Conservation (phyloP, 192 early-diverging fungal species). For the Backusella tarrabulga region DNA sequence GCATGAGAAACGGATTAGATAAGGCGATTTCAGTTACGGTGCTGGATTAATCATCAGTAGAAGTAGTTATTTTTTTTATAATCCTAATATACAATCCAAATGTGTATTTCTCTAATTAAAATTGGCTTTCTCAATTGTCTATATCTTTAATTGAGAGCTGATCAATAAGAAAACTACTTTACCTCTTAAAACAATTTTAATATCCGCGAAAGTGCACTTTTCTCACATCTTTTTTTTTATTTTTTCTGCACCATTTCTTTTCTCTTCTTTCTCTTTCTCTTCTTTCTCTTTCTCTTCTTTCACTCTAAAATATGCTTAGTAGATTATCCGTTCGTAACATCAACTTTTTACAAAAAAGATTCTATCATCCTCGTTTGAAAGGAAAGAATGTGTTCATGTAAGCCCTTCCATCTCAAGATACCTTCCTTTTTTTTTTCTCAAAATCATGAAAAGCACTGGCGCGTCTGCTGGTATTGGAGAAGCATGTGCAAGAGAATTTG, state of each 20-base stretch:
- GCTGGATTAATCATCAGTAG: too few species aligned
- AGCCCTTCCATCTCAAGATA: neutral
- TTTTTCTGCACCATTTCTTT: neutral
- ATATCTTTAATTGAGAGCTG: too few species aligned
- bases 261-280: neutral
- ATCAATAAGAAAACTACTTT: too few species aligned
- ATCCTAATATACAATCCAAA: too few species aligned
- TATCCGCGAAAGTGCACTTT: too few species aligned
- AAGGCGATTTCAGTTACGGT: too few species aligned
- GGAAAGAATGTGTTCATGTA: slow-evolving; percentile 15
- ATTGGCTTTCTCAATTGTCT: too few species aligned
- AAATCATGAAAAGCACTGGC: slow-evolving; percentile 48
- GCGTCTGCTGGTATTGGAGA: slow-evolving; percentile 73
- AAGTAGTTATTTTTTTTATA: too few species aligned
- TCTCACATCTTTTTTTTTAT: too few species aligned
- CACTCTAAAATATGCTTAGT: neutral
- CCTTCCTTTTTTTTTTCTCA: neutral
- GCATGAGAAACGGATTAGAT: too few species aligned
- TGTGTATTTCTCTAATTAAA: too few species aligned
- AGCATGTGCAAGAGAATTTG: slow-evolving; percentile 65
- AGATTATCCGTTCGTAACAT: slow-evolving; percentile 3
- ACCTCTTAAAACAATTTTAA: too few species aligned
- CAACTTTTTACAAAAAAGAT: neutral
- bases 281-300: neutral
- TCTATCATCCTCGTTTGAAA: slow-evolving; percentile 5